These are phyloP conservation scores for Entophlyctis luteolus DNA, from an alignment of 192 early-diverging fungal genomes.

Conservation along the genomic window DNA sequence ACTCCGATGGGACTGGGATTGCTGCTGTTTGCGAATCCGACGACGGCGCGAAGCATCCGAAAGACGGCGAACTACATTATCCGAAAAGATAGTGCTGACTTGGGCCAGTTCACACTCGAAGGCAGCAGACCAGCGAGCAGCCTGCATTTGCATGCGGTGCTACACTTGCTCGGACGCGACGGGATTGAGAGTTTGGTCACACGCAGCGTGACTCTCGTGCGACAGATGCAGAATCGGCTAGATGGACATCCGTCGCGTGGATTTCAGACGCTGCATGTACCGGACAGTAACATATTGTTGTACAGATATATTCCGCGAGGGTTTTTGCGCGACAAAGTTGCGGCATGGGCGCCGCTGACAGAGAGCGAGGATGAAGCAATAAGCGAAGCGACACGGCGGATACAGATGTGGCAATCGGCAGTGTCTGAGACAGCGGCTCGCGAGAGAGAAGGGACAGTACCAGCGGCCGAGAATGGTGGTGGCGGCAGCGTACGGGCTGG, in stretches of 20 bases:
- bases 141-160: slow-evolving; percentile 50
- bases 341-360: slow-evolving; percentile 21
- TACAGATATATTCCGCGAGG: slow-evolving; percentile 47
- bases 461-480: no score
- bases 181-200: slow-evolving; percentile 57
- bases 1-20: slow-evolving; percentile 58
- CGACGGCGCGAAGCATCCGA: slow-evolving; percentile 36
- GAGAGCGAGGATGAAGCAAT: slow-evolving; percentile 30
- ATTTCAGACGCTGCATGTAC: slow-evolving; percentile 47
- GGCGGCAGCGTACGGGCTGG: no score
- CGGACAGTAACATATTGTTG: slow-evolving; percentile 49
- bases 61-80: slow-evolving; percentile 59
- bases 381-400: slow-evolving; percentile 31
- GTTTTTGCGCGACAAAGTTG: slow-evolving; percentile 37
- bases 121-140: slow-evolving; percentile 51
- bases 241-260: slow-evolving; percentile 28
- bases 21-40: slow-evolving; percentile 41
- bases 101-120: slow-evolving; percentile 55
- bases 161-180: slow-evolving; percentile 46
- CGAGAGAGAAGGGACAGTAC: no score
- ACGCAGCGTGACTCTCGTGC: slow-evolving; percentile 41
- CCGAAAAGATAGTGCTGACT: slow-evolving; percentile 43
- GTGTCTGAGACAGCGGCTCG: no score
- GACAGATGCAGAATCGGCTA: slow-evolving; percentile 44
- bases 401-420: slow-evolving; percentile 29